Evolutionary conservation across 805 yeast species (phyloP).

Genomic region (Tetrapisispora phaffii): DNA sequence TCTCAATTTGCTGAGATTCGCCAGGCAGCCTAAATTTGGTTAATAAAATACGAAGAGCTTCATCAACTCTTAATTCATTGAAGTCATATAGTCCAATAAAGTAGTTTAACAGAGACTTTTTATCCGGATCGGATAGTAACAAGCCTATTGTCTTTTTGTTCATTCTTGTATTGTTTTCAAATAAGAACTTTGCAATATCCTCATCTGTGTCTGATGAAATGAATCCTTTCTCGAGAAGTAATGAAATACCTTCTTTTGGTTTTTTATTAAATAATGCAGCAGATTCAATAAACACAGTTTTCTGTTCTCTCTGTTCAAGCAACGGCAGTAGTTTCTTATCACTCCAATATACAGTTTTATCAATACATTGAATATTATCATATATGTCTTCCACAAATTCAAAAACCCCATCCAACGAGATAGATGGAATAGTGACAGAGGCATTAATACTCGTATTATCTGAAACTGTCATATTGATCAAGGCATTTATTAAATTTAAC

Average conservation of each 20-base stretch:
- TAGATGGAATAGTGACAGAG: constrained; percentile 83
- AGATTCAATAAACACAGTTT: constrained; percentile 68
- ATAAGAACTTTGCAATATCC: constrained; percentile 68
- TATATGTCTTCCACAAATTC: constrained; percentile 56
- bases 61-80: constrained; percentile 74
- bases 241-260: constrained; percentile 64
- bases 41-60: constrained; percentile 74
- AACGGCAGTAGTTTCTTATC: constrained; percentile 15
- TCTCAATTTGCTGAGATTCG: constrained; percentile 92
- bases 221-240: constrained; percentile 56
- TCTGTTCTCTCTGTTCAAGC: constrained; percentile 35
- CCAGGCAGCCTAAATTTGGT: constrained; percentile 90
- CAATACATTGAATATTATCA: constrained; percentile 30
- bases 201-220: constrained; percentile 42
- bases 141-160: constrained; percentile 87
- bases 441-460: constrained; percentile 64
- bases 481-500: constrained; percentile 51
- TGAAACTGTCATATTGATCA: constrained; percentile 73
- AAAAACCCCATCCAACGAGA: constrained; percentile 81
- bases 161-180: constrained; percentile 66
- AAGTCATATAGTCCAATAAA: constrained; percentile 72
- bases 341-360: constrained; percentile 17
- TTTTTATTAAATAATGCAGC: constrained; percentile 67
- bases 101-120: constrained; percentile 45
- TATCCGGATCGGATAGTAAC: constrained; percentile 66